Evolutionary conservation across 805 yeast genomes (phyloP).

Genomic region (Saccharomycopsis capsularis): DNA sequence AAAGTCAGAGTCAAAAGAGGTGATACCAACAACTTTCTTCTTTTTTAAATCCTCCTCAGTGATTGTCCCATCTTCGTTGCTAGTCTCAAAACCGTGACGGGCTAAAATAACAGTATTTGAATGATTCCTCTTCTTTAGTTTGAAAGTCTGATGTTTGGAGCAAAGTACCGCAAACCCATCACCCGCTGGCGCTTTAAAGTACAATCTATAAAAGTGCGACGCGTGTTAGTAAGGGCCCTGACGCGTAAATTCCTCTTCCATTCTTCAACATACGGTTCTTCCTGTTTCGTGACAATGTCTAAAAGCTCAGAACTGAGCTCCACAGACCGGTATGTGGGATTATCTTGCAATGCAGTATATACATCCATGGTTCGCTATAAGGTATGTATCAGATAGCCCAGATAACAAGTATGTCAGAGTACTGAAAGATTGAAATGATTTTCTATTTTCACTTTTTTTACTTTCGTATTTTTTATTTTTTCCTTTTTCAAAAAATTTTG

Average conservation of each 20-base stretch:
- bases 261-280: constrained; percentile 7
- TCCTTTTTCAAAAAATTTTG: no score
- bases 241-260: neutral
- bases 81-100: constrained; percentile 9
- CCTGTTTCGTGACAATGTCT: constrained; percentile 6
- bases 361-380: constrained; percentile 18
- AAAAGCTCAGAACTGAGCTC: constrained; percentile 16
- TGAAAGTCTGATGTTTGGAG: constrained; percentile 51
- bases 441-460: no score
- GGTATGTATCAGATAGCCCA: no score
- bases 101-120: constrained; percentile 69
- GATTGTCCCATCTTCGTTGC: no score
- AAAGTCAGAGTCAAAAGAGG: constrained; percentile 31
- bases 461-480: no score
- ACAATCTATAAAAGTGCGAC: constrained; percentile 19
- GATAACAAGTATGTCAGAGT: no score
- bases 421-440: no score
- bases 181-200: constrained; percentile 31
- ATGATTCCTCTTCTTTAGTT: constrained; percentile 72
- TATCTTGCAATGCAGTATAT: constrained; percentile 6
- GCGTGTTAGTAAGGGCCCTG: neutral
- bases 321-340: constrained; percentile 14
- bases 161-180: constrained; percentile 51
- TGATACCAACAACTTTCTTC: constrained; percentile 30
- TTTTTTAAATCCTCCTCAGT: constrained; percentile 3